Evolutionary conservation across 2,329 filamentous ascomycete species (phyloP).

Genomic region (Dactylellina haptotyla): DNA sequence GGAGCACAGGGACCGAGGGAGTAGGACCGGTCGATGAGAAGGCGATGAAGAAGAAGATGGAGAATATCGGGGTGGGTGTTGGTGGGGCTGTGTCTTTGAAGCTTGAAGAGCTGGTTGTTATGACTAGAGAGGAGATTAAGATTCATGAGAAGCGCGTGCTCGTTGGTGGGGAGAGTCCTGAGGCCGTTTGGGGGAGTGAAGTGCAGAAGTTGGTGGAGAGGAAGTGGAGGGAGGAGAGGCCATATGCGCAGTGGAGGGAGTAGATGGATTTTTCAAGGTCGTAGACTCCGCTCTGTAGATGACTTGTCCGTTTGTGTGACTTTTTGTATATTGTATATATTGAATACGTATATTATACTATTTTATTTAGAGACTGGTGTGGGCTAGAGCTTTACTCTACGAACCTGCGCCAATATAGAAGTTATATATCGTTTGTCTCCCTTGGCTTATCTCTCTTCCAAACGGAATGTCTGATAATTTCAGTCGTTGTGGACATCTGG

Average conservation of each 20-base stretch:
- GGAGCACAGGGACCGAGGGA: slow-evolving; percentile 68
- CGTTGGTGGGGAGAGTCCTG: slow-evolving; percentile 72
- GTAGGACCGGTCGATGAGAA: slow-evolving; percentile 68
- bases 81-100: slow-evolving; percentile 40
- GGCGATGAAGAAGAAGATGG: slow-evolving; percentile 78
- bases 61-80: slow-evolving; percentile 70
- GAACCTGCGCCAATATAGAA: no score
- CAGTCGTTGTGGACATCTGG: no score
- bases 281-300: background rate
- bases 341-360: no score
- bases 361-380: no score
- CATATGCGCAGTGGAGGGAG: slow-evolving; percentile 44
- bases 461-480: no score
- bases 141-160: slow-evolving; percentile 84
- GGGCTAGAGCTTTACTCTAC: no score
- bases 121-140: slow-evolving; percentile 90
- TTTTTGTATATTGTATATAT: no score
- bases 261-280: background rate
- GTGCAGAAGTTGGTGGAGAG: slow-evolving; percentile 74
- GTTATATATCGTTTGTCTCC: no score
- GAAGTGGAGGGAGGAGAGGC: slow-evolving; percentile 73
- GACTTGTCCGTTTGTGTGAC: no score
- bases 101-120: slow-evolving; percentile 75
- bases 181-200: slow-evolving; percentile 77
- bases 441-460: no score